phyloP scores from a whole-genome alignment of 768 basidiomycete genomes.

The Mycena galopus region DNA sequence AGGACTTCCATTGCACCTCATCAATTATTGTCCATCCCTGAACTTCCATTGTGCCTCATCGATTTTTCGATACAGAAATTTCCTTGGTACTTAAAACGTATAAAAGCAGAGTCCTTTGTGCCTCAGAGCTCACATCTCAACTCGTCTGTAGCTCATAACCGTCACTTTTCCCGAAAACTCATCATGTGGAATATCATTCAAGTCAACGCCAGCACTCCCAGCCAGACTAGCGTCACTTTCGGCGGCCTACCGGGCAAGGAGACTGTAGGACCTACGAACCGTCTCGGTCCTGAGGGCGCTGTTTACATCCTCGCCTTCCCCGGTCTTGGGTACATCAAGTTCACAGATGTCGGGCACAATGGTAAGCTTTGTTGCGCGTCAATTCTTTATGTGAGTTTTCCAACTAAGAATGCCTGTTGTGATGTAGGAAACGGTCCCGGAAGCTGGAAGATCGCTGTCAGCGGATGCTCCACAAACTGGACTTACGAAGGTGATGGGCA shows the following conservation, averaged over 20 bases:
- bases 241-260: not conserved
- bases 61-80: no score
- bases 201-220: not conserved
- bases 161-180: not conserved
- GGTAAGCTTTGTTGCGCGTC: not conserved
- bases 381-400: not conserved
- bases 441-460: not conserved
- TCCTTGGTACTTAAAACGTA: no score
- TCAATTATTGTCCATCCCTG: no score
- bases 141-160: not conserved
- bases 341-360: slow-evolving; percentile 1
- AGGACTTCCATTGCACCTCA: no score
- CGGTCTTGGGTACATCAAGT: slow-evolving; percentile 15
- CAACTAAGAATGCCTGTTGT: not conserved
- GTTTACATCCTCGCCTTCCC: slow-evolving; percentile 15
- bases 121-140: not conserved
- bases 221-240: not conserved
- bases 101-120: not conserved
- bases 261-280: slow-evolving; percentile 6
- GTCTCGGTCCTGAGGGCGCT: slow-evolving; percentile 17
- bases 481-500: not conserved
- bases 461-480: not conserved
- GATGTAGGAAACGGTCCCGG: not conserved
- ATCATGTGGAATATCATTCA: not conserved
- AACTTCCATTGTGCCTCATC: no score